A percentile compares a stretch with the other conserved stretches of the same genome.
Conservation (phyloP, 768 basidiomycete species). For the Cystofilobasidium macerans region DNA sequence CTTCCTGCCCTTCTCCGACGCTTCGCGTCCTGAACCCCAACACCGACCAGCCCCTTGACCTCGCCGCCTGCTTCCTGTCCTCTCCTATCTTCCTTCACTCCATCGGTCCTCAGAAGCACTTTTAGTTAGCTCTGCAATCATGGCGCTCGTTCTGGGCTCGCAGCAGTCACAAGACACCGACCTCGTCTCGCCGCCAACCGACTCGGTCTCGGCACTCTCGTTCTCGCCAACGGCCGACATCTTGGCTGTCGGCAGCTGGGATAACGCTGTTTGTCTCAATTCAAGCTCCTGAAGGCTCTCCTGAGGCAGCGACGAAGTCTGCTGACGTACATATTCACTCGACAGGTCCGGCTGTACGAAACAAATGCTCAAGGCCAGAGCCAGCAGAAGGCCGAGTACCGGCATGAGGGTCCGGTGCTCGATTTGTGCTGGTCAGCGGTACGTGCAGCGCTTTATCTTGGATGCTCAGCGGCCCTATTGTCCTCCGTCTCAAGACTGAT, state of each 20-base stretch:
- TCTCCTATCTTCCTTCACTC: neutral
- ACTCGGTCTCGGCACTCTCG: conserved; percentile 72
- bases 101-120: neutral
- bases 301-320: too few relatives aligned
- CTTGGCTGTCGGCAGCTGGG: conserved; percentile 88
- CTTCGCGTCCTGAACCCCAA: too few relatives aligned
- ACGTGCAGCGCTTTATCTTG: conserved; percentile 64
- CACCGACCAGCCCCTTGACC: neutral
- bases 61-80: neutral
- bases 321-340: too few relatives aligned
- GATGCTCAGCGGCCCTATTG: conserved; percentile 95
- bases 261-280: conserved; percentile 59
- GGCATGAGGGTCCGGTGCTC: conserved; percentile 79
- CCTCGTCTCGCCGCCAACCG: conserved; percentile 64
- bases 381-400: conserved; percentile 84
- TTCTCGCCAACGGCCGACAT: conserved; percentile 85
- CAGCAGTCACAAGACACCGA: conserved; percentile 39
- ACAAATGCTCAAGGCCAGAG: conserved; percentile 58
- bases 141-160: conserved; percentile 6
- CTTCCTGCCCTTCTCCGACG: too few relatives aligned
- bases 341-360: conserved; percentile 85
- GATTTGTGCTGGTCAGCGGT: conserved; percentile 87
- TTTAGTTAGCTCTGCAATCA: neutral
- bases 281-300: too few relatives aligned
- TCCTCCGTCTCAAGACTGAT: conserved; percentile 37